phyloP scores from a whole-genome alignment of 768 basidiomycete genomes.

The Collybiopsis confluens region DNA sequence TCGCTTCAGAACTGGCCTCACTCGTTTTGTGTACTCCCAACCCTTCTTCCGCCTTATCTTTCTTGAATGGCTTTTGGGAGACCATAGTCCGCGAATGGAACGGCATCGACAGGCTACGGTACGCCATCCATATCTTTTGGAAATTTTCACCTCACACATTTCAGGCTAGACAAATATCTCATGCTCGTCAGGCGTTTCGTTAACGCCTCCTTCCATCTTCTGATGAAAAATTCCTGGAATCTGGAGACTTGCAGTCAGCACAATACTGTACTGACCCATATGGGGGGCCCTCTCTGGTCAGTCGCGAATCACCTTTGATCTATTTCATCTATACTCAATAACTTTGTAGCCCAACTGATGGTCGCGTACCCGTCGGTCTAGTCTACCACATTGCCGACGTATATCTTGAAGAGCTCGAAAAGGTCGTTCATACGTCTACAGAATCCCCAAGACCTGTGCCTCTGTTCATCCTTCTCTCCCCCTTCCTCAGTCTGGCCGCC shows the following conservation, averaged over 20 bases:
- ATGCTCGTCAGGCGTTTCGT: constrained; percentile 89
- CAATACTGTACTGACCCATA: constrained; percentile 57
- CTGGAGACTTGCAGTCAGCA: constrained; percentile 49
- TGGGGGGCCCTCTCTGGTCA: constrained; percentile 86
- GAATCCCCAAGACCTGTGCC: constrained; percentile 37
- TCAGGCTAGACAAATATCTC: constrained; percentile 95
- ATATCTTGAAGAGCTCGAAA: constrained; percentile 87
- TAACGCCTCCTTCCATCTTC: constrained; percentile 79
- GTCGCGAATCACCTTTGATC: constrained; percentile 13
- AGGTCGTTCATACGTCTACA: constrained; percentile 33
- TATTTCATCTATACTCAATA: not conserved
- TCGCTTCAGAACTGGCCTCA: constrained; percentile 83
- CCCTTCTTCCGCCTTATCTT: constrained; percentile 58
- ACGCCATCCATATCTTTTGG: constrained; percentile 20
- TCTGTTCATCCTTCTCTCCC: constrained; percentile 51
- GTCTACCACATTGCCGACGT: constrained; percentile 87
- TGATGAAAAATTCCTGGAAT: constrained; percentile 72
- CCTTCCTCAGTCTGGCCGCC: constrained; percentile 72
- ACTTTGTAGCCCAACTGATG: constrained; percentile 56
- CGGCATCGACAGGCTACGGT: constrained; percentile 89
- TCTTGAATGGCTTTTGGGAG: constrained; percentile 89
- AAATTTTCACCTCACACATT: constrained; percentile 7
- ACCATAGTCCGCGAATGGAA: constrained; percentile 89
- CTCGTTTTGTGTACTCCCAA: constrained; percentile 67
- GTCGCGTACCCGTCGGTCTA: constrained; percentile 71